Conservation (phyloP, 1,284 basidiomycete species). For the Baeospora myosura region DNA sequence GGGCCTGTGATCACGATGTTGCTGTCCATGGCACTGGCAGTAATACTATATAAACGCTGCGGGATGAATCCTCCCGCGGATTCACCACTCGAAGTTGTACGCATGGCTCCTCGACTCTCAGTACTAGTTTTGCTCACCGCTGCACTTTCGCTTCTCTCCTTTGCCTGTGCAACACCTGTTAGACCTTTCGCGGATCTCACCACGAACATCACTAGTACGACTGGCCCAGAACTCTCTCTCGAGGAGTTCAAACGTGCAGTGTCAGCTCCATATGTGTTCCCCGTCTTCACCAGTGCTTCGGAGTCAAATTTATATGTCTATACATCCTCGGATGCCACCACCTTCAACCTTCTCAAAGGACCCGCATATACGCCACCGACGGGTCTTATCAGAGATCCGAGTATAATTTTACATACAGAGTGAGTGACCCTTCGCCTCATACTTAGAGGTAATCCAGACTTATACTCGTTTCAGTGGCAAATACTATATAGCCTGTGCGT, state of each 20-base stretch:
- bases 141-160: no score
- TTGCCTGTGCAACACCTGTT: no score
- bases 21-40: no score
- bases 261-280: constrained; percentile 27
- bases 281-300: constrained; percentile 26
- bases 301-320: constrained; percentile 29
- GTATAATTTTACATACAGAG: constrained; percentile 27
- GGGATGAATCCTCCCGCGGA: no score
- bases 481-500: constrained; percentile 26
- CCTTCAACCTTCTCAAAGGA: constrained; percentile 24
- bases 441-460: not conserved
- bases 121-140: no score
- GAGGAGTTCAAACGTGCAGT: constrained; percentile 26
- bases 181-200: no score
- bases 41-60: no score
- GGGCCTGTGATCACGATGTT: no score
- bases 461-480: constrained; percentile 17
- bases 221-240: no score
- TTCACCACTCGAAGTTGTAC: no score
- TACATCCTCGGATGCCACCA: constrained; percentile 26
- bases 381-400: constrained; percentile 28
- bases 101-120: no score
- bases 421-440: constrained; percentile 11
- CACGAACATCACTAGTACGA: no score
- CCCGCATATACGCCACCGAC: constrained; percentile 27